Evolutionary conservation across 352 stramenopile species (phyloP).

Genomic region (Phytopythium sindhum): DNA sequence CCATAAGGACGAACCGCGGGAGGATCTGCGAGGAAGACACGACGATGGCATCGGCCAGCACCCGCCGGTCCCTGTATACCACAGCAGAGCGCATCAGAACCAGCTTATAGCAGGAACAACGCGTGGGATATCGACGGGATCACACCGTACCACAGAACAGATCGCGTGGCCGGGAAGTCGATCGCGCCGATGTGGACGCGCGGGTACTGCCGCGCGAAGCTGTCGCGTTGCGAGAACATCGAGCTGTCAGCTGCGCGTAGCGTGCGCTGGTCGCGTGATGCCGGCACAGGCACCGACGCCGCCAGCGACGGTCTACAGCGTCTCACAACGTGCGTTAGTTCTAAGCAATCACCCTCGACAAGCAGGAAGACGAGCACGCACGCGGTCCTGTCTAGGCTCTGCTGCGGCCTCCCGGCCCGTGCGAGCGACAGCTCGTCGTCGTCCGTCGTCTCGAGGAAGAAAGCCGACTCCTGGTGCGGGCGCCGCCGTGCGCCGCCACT

Average conservation of each 20-base stretch:
- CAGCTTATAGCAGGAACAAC: not conserved
- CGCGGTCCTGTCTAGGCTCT: conserved; percentile 5
- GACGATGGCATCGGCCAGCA: conserved; percentile 32
- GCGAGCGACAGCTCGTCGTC: conserved; percentile 35
- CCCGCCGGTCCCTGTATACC: conserved; percentile 51
- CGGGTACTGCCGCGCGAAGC: conserved; percentile 1
- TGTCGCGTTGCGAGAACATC: conserved; percentile 7
- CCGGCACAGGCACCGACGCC: not conserved
- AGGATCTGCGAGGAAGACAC: conserved; percentile 45
- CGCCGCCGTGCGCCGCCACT: not conserved
- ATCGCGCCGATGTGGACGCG: conserved; percentile 56
- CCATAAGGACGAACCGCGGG: conserved; percentile 41
- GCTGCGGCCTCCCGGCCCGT: not conserved
- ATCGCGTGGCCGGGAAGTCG: conserved; percentile 63
- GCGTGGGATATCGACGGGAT: not conserved
- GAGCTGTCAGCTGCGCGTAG: conserved; percentile 11
- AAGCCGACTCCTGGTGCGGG: conserved; percentile 38
- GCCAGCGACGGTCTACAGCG: conserved; percentile 5
- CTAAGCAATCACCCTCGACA: too few relatives aligned
- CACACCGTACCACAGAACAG: conserved; percentile 52
- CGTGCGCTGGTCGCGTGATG: not conserved
- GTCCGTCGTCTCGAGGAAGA: conserved; percentile 74
- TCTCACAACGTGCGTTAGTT: not conserved
- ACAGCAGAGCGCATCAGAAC: not conserved
- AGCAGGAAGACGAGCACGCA: conserved; percentile 11